Percentiles rank a stretch among this genome's conserved stretches.
phyloP scores from a whole-genome alignment of 2,329 filamentous ascomycete genomes.

The Aspergillus transmontanensis region DNA sequence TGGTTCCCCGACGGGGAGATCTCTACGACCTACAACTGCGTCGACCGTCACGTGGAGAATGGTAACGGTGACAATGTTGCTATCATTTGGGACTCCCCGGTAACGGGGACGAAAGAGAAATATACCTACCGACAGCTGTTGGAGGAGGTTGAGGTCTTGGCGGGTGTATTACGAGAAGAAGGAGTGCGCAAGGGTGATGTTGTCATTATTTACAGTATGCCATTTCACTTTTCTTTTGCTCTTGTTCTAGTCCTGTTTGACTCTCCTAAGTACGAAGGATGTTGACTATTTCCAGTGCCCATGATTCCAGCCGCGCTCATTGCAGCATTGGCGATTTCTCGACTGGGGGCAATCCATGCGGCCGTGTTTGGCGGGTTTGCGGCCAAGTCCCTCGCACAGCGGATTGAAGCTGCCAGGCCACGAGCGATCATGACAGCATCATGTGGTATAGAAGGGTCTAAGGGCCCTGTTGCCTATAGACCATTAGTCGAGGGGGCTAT shows the following conservation, averaged over 20 bases:
- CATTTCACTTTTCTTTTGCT: neutral
- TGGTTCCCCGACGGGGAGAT: conserved; percentile 92
- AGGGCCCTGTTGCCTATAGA: conserved; percentile 76
- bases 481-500: conserved; percentile 76
- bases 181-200: conserved; percentile 83
- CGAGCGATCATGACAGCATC: conserved; percentile 81
- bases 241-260: neutral
- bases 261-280: neutral
- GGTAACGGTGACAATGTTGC: conserved; percentile 75
- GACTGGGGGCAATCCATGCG: conserved; percentile 84
- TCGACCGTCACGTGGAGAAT: conserved; percentile 82
- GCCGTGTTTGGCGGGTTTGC: conserved; percentile 95
- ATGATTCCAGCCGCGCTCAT: conserved; percentile 92
- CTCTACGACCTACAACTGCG: conserved; percentile 87
- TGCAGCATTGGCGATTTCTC: conserved; percentile 77
- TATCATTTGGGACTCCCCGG: conserved; percentile 86
- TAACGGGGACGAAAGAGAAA: conserved; percentile 70
- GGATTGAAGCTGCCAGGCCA: conserved; percentile 80
- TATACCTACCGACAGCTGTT: conserved; percentile 77
- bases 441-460: conserved; percentile 85
- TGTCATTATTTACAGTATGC: conserved; percentile 82
- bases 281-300: conserved; percentile 65
- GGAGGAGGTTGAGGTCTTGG: conserved; percentile 77
- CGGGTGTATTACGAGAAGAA: conserved; percentile 78
- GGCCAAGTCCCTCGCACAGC: conserved; percentile 75